Percentiles rank a stretch among this genome's conserved stretches.
Evolutionary conservation across 2,329 filamentous ascomycete genomes (phyloP).

Genomic region (Ilyonectria sp.): DNA sequence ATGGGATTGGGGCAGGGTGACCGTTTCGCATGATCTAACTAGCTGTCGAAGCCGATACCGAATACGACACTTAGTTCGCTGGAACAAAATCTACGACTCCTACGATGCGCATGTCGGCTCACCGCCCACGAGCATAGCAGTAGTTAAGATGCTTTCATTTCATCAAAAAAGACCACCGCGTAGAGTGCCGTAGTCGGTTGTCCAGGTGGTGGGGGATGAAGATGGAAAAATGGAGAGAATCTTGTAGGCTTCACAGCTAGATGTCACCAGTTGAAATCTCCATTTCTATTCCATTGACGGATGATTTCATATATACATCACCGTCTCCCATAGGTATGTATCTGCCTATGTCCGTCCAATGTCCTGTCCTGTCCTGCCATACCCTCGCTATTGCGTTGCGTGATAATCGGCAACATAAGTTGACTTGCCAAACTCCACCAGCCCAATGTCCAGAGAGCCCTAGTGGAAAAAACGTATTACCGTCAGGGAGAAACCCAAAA

Average conservation of each 20-base stretch:
- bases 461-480: constrained; percentile 12
- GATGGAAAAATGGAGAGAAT: background rate
- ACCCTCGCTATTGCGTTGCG: constrained; percentile 14
- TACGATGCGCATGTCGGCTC: no score
- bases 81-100: background rate
- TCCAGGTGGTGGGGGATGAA: background rate
- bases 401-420: constrained; percentile 30
- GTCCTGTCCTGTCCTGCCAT: background rate
- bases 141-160: no score
- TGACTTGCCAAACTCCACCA: constrained; percentile 39
- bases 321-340: background rate
- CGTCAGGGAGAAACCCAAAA: constrained; percentile 4
- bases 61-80: background rate
- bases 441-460: constrained; percentile 22
- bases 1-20: constrained; percentile 19
- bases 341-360: constrained; percentile 6
- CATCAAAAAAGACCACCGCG: background rate
- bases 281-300: no score
- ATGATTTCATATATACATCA: constrained; percentile 1
- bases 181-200: background rate
- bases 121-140: no score
- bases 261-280: background rate
- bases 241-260: background rate
- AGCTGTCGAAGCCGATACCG: background rate
- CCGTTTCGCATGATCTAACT: background rate